Evolutionary conservation across 2,329 filamentous ascomycete species (phyloP).

Genomic region (Phoma sp.): DNA sequence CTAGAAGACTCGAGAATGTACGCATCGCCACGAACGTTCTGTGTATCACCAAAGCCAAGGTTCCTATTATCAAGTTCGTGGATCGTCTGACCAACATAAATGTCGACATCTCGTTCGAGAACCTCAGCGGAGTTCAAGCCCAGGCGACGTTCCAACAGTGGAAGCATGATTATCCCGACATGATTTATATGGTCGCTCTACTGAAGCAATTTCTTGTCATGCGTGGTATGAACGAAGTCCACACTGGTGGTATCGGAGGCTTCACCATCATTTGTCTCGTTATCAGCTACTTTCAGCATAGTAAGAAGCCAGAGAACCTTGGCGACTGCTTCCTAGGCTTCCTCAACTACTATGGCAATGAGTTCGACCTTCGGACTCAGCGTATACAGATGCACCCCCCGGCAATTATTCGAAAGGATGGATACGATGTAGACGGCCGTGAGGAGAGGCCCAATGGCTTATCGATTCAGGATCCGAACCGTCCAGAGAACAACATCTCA

Average conservation of each 20-base stretch:
- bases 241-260: slow-evolving; percentile 88
- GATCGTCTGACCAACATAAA: slow-evolving; percentile 80
- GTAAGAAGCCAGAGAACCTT: slow-evolving; percentile 64
- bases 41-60: slow-evolving; percentile 77
- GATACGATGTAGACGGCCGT: slow-evolving; percentile 40
- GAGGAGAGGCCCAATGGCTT: slow-evolving; percentile 64
- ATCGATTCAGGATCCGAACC: slow-evolving; percentile 92
- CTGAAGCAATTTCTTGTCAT: slow-evolving; percentile 94
- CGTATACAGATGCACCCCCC: slow-evolving; percentile 78
- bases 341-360: slow-evolving; percentile 85
- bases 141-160: slow-evolving; percentile 81
- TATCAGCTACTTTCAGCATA: slow-evolving; percentile 81
- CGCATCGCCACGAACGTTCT: slow-evolving; percentile 67
- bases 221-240: slow-evolving; percentile 89
- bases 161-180: slow-evolving; percentile 80
- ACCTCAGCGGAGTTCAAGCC: slow-evolving; percentile 79
- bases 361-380: slow-evolving; percentile 73
- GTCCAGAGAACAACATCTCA: slow-evolving; percentile 83
- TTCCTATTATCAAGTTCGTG: slow-evolving; percentile 91
- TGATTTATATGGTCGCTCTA: slow-evolving; percentile 85
- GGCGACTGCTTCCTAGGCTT: slow-evolving; percentile 87
- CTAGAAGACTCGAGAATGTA: slow-evolving; percentile 62
- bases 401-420: slow-evolving; percentile 72
- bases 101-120: slow-evolving; percentile 95
- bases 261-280: slow-evolving; percentile 95